Base-by-base conservation (phyloP, 2,329 filamentous ascomycete genomes). In the Hypoxylon sp. region DNA sequence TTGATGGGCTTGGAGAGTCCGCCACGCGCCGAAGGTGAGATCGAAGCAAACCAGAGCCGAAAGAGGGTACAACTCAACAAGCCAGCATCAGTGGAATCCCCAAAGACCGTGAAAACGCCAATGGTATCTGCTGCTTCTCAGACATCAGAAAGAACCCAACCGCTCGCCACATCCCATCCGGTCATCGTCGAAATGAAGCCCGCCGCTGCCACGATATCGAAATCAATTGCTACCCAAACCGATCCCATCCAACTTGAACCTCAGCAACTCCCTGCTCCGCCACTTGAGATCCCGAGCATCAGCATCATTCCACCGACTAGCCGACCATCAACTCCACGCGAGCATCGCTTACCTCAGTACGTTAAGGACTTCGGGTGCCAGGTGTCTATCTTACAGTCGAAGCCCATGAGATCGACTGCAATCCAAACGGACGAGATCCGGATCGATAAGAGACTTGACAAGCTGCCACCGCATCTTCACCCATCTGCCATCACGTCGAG, bases 391-490 rank as follows among this genome's bases (percentile, higher is more conserved):
- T 77, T 83, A 9, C 73, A 82, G 33, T 72, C 82, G 16, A 82
- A 82, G 70, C 81, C 80, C 40, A 89, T 84, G 59, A 83, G 79
- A 46, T 88, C 86, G 2, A 85, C 75, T 9, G 75, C 77, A 2
- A 80, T 94, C 61, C 96, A 99, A 81, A 99, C 96, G 0, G 94
- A 98, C 71, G 92, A 93, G 63, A 97, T 98, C 61, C 87, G 92
- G 58, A 87, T 96, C 4, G 94, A 97, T 74, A 87, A 88, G 79
- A 87, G 93, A 65, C 81, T 93, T 45, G 87, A 91, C 65, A 89
- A 89, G 70, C 83, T 97, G 24, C 93, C 93, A 12, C 82, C 88
- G 1, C 91, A 96, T 74, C 84, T 97, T 32, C 88, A 93, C 59
- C 93, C 93, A 0, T 95, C 92, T 0, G 84, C 89, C 16, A 91